Evolutionary conservation across 106 monocot species (phyloP).

Genomic region (Xerophyta viscosa): DNA sequence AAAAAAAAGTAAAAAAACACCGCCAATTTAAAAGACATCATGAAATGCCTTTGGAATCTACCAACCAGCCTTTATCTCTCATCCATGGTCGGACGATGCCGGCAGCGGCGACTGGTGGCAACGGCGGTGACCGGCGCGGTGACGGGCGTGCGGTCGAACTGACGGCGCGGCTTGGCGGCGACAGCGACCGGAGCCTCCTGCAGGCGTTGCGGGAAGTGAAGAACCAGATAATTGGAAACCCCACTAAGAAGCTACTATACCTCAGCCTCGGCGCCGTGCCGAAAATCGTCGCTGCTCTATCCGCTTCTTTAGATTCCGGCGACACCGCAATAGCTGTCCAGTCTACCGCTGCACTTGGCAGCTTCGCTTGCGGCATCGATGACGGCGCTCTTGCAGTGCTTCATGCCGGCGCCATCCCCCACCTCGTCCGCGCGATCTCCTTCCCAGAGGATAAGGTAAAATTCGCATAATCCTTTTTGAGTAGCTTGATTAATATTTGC

Average conservation of each 20-base stretch:
- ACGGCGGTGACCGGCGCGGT: too few relatives aligned
- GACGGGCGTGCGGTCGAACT: conserved; percentile 59
- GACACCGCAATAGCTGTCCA: conserved; percentile 50
- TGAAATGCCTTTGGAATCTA: too few relatives aligned
- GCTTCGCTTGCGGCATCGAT: conserved; percentile 90
- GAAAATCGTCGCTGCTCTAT: conserved; percentile 51
- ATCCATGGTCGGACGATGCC: too few relatives aligned
- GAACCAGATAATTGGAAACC: conserved; percentile 97
- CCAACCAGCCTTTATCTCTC: too few relatives aligned
- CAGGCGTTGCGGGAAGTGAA: conserved; percentile 76
- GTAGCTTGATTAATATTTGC: too few relatives aligned
- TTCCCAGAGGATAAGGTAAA: conserved; percentile 63
- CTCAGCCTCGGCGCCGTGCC: conserved; percentile 77
- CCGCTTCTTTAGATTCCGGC: conserved; percentile 7
- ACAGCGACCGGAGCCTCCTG: conserved; percentile 22
- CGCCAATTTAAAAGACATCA: too few relatives aligned
- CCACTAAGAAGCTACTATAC: conserved; percentile 83
- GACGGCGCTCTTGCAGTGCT: conserved; percentile 74
- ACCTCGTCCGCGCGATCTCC: conserved; percentile 41
- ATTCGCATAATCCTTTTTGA: too few relatives aligned
- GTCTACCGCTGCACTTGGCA: conserved; percentile 76
- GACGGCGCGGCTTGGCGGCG: conserved; percentile 21
- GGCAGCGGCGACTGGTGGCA: conserved; percentile 15
- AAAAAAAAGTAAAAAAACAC: too few relatives aligned
- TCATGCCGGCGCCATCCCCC: conserved; percentile 59